phyloP scores from a whole-genome alignment of 2,329 filamentous ascomycete genomes.

The Aspergillus ruber region DNA sequence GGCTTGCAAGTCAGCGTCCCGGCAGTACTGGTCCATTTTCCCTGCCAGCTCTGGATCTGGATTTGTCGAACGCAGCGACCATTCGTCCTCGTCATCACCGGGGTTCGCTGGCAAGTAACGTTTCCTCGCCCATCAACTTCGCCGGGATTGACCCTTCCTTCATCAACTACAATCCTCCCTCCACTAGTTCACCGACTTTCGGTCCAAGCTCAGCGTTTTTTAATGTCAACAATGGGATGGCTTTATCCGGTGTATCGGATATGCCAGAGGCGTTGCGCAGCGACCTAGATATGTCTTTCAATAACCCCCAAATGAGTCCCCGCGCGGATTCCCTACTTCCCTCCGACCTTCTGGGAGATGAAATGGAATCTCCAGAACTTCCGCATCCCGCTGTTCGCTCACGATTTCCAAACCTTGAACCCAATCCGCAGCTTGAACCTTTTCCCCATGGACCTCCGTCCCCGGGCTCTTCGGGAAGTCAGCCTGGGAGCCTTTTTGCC shows the following conservation, averaged over 20 bases:
- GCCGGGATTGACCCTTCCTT: constrained; percentile 35
- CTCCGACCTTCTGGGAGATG: constrained; percentile 55
- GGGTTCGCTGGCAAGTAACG: constrained; percentile 41
- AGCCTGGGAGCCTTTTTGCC: constrained; percentile 39
- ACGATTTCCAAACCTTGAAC: constrained; percentile 25
- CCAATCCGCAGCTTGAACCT: constrained; percentile 24
- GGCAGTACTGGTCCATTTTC: constrained; percentile 35
- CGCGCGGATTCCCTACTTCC: constrained; percentile 56
- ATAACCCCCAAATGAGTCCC: constrained; percentile 58
- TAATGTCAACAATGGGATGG: constrained; percentile 59
- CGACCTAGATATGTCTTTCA: constrained; percentile 50
- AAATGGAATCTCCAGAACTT: constrained; percentile 36
- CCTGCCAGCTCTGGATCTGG: constrained; percentile 36
- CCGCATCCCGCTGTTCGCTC: constrained; percentile 22
- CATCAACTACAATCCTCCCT: constrained; percentile 43
- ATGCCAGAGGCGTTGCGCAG: constrained; percentile 36
- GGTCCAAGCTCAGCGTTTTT: constrained; percentile 49
- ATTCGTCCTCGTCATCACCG: constrained; percentile 42
- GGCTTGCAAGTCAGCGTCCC: constrained; percentile 35
- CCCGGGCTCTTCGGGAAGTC: constrained; percentile 39
- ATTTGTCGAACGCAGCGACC: constrained; percentile 33
- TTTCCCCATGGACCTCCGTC: constrained; percentile 36
- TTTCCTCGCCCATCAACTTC: constrained; percentile 41
- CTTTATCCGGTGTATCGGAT: constrained; percentile 40
- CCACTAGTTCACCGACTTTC: constrained; percentile 49